Conservation (phyloP, 176 grass and related monocot species). For the Bromus sterilis region DNA sequence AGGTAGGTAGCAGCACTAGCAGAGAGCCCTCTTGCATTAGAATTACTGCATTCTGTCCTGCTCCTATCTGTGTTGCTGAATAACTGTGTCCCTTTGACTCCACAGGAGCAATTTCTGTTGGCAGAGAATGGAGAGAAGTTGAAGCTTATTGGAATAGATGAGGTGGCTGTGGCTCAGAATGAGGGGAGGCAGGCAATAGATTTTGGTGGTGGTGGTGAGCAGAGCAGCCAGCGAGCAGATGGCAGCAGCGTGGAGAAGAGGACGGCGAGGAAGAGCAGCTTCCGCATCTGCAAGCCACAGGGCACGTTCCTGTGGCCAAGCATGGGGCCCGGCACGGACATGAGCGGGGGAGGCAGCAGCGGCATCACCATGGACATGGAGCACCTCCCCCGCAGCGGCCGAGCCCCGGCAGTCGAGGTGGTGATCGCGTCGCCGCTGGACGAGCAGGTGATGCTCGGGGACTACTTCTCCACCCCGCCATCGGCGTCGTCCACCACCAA, state of each 20-base stretch:
- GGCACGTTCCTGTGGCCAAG: constrained; percentile 67
- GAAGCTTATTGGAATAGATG: background rate
- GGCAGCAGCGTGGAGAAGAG: constrained; percentile 9
- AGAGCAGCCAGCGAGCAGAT: background rate
- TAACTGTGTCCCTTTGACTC: background rate
- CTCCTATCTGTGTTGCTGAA: background rate
- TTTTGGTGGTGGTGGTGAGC: background rate
- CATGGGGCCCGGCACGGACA: constrained; percentile 30
- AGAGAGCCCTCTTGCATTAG: background rate
- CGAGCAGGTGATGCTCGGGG: constrained; percentile 28
- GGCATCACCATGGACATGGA: background rate
- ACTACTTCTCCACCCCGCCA: constrained; percentile 38
- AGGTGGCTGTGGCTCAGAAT: background rate
- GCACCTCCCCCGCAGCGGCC: too few relatives aligned
- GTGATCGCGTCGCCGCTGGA: constrained; percentile 22
- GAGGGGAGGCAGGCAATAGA: background rate
- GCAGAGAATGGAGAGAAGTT: constrained; percentile 30
- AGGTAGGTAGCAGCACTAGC: constrained; percentile 42
- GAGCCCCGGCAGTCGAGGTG: constrained; percentile 8
- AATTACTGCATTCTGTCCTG: background rate
- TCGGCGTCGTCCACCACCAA: constrained; percentile 65
- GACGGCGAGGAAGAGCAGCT: constrained; percentile 46
- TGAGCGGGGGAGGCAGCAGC: constrained; percentile 10
- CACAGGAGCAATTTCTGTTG: constrained; percentile 49
- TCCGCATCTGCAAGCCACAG: constrained; percentile 62